phyloP scores from a whole-genome alignment of 805 yeast species.

The Ascoidea rubescens region DNA sequence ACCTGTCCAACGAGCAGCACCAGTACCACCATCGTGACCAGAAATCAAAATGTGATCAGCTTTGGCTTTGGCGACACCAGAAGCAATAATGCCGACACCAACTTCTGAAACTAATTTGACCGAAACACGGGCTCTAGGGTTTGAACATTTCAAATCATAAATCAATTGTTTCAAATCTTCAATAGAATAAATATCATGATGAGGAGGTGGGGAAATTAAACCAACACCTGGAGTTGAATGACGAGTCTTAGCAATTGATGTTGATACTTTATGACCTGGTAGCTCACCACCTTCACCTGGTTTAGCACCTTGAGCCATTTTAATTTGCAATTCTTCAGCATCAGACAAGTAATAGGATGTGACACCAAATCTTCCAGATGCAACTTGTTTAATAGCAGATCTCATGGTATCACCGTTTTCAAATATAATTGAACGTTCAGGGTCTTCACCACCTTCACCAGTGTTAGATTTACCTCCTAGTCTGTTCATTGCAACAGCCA shows the following conservation, averaged over 20 bases:
- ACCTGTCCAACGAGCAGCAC: conserved; percentile 97
- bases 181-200: conserved; percentile 95
- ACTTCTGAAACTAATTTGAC: conserved; percentile 96
- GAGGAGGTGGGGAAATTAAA: conserved; percentile 95
- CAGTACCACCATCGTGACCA: conserved; percentile 99
- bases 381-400: conserved; percentile 96
- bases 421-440: conserved; percentile 69
- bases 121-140: conserved; percentile 94
- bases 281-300: conserved; percentile 99
- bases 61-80: conserved; percentile 98
- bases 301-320: conserved; percentile 99
- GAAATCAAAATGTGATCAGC: conserved; percentile 93
- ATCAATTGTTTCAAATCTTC: conserved; percentile 95
- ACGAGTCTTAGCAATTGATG: conserved; percentile 82
- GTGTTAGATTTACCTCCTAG: conserved; percentile 96
- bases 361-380: conserved; percentile 97
- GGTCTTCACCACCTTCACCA: conserved; percentile 99
- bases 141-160: conserved; percentile 91
- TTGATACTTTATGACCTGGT: conserved; percentile 87
- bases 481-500: conserved; percentile 97
- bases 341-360: conserved; percentile 89
- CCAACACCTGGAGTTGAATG: conserved; percentile 97
- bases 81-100: conserved; percentile 97
- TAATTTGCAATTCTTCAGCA: conserved; percentile 94
- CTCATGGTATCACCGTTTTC: conserved; percentile 95